Base-by-base conservation (phyloP, 2,329 filamentous ascomycete species). In the Colletotrichum godetiae region DNA sequence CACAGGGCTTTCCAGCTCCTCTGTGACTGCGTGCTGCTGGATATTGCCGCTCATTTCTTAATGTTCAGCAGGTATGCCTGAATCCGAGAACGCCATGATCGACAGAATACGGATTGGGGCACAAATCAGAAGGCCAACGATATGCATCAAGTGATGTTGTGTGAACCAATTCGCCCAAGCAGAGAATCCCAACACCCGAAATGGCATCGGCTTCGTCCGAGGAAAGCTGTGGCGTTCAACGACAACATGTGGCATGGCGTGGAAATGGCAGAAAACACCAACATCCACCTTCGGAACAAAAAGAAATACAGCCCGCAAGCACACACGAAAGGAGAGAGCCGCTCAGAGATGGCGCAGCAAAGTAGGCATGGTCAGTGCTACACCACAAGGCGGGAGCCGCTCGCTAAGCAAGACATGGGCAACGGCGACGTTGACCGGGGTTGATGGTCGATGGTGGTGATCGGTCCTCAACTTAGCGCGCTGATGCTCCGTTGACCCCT, bases 381-480 rank as follows among this genome's bases (percentile, higher is more conserved):
- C 67, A 55, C 11, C 55, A 22, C 33, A 66, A 73, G 67, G 35
- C 67, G 70, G 67, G 70, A 73, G 70, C 70, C 67, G 60, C 67
- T 73, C 67, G 70, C 67, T 73, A 73, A 61, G 70, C 70, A 65
- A 70, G 70, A 61, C 70, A 73, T 65, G 67, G 59, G 37, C 67
- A 66, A 70, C 67, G 60, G 60, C 67, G 59, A 56, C 70, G 53
- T 70, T 49, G 33, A 35, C 46, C 37, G 33, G 70, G 59, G 27
- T 42, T 33, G 42, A 55, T 42, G 22, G 35, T 55, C 35, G 53
- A 57, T 46, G 29, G 42, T 37, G 37, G 11, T 55, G 60, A 61
- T 57, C 60, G 29, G 67, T 29, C 46, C 53, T 55, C 22, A n/a
- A 49, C 19, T 73, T 73, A 70, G 67, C 70, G 70, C 67, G 56